Conservation (phyloP, 495 filamentous ascomycete genomes). For the Evernia prunastri region DNA sequence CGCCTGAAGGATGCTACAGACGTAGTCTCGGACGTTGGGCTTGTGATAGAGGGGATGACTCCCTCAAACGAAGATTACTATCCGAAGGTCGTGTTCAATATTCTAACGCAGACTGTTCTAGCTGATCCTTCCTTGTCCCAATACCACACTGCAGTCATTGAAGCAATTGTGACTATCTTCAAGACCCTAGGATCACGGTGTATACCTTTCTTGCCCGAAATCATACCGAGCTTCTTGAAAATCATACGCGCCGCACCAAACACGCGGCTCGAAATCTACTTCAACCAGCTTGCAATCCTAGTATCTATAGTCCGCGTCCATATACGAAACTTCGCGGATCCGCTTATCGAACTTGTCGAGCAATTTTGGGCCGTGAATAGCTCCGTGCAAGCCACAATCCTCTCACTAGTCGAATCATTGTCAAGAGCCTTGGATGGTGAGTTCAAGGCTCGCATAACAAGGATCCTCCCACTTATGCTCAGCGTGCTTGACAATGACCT, state of each 20-base stretch:
- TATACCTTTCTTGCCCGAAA: slow-evolving; percentile 84
- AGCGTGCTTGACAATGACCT: slow-evolving; percentile 81
- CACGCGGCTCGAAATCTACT: slow-evolving; percentile 82
- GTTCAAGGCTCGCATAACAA: slow-evolving; percentile 87
- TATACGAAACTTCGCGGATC: slow-evolving; percentile 78
- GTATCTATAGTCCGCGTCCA: slow-evolving; percentile 95
- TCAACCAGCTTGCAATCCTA: slow-evolving; percentile 87
- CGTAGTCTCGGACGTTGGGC: slow-evolving; percentile 80
- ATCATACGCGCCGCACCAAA: slow-evolving; percentile 73
- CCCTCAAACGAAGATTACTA: slow-evolving; percentile 98
- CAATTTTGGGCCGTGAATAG: slow-evolving; percentile 76
- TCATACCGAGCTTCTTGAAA: slow-evolving; percentile 84
- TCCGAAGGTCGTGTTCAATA: slow-evolving; percentile 94
- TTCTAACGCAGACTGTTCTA: slow-evolving; percentile 76
- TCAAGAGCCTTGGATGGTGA: slow-evolving; percentile 91
- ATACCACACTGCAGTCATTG: slow-evolving; percentile 92
- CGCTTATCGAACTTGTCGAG: slow-evolving; percentile 74
- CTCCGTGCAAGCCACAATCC: slow-evolving; percentile 79
- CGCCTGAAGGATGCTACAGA: slow-evolving; percentile 51
- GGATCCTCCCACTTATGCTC: slow-evolving; percentile 85
- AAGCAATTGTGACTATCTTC: slow-evolving; percentile 98
- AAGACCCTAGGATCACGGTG: slow-evolving; percentile 92
- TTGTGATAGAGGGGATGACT: slow-evolving; percentile 97
- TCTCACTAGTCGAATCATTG: slow-evolving; percentile 86
- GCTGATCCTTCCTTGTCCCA: slow-evolving; percentile 80